These are phyloP conservation scores for Phaeosphaeria sp. DNA, from an alignment of 2,329 filamentous ascomycete species.

Conservation along the genomic window DNA sequence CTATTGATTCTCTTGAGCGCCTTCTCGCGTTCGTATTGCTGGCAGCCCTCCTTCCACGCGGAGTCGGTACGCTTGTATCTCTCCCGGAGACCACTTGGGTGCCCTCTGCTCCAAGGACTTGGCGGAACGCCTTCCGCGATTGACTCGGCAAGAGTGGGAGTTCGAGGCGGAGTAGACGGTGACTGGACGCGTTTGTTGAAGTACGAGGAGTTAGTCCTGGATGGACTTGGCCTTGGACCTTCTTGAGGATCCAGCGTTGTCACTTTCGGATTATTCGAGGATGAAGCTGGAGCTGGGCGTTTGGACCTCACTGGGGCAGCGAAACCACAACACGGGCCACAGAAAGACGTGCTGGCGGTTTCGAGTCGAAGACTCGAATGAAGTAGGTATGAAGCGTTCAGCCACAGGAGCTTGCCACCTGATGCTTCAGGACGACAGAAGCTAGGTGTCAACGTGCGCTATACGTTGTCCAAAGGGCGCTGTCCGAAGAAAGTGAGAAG, in stretches of 20 bases:
- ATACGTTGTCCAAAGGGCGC: neutral
- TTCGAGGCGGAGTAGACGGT: neutral
- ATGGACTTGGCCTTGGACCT: slow-evolving; percentile 10
- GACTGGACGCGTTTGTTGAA: neutral
- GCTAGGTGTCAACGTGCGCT: neutral
- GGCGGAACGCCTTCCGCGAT: neutral
- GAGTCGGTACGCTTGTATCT: neutral
- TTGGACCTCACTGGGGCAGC: slow-evolving; percentile 9
- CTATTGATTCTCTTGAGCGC: neutral
- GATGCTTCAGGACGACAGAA: neutral
- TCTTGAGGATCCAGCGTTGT: slow-evolving; percentile 18
- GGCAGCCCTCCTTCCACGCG: slow-evolving; percentile 4
- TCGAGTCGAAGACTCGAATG: neutral
- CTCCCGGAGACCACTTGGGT: neutral
- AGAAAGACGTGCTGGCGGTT: slow-evolving; percentile 19
- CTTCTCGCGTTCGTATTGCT: slow-evolving; percentile 1
- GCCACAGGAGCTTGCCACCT: neutral
- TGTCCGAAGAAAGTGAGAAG: neutral
- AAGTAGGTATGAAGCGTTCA: neutral
- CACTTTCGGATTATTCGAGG: slow-evolving; percentile 4
- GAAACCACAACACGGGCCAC: slow-evolving; percentile 11
- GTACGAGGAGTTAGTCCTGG: slow-evolving; percentile 9
- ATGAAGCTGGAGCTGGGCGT: slow-evolving; percentile 7
- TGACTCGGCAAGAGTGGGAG: slow-evolving; percentile 6
- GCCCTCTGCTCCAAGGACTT: slow-evolving; percentile 6